Evolutionary conservation across 495 filamentous ascomycete species (phyloP).

Genomic region (Pyrenopolyporus hunteri): DNA sequence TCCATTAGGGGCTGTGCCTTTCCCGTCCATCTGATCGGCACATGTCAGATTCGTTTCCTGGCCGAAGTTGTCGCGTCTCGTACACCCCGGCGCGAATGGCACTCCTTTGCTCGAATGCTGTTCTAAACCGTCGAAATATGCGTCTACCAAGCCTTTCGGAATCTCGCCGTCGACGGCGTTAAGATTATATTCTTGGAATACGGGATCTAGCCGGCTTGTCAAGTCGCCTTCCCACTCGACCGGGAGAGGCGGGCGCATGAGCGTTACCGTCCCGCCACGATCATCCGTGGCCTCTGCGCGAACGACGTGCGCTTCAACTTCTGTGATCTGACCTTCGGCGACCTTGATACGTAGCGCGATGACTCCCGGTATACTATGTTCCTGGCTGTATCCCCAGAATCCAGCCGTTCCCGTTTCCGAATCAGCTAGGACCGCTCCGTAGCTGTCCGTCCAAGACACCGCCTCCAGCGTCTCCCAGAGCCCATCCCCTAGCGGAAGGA

Average conservation of each 20-base stretch:
- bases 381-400: constrained; percentile 35
- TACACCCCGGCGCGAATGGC: constrained; percentile 21
- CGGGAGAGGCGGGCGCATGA: constrained; percentile 39
- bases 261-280: constrained; percentile 33
- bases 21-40: constrained; percentile 32
- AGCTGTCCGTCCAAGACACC: constrained; percentile 34
- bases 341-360: constrained; percentile 40
- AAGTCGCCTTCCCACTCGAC: constrained; percentile 35
- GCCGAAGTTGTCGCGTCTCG: constrained; percentile 30
- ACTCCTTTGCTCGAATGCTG: constrained; percentile 34
- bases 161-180: constrained; percentile 2
- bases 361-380: constrained; percentile 36
- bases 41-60: constrained; percentile 28
- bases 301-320: constrained; percentile 40
- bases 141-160: constrained; percentile 5
- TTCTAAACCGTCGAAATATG: constrained; percentile 33
- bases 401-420: constrained; percentile 31
- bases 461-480: constrained; percentile 40
- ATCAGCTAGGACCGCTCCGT: constrained; percentile 37
- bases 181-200: constrained; percentile 13
- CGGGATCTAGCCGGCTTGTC: constrained; percentile 13
- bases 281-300: constrained; percentile 17
- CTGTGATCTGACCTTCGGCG: constrained; percentile 34
- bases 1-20: constrained; percentile 30
- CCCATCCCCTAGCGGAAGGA: constrained; percentile 40